phyloP scores from a whole-genome alignment of 2,329 filamentous ascomycete genomes.

The Phoma sp. region DNA sequence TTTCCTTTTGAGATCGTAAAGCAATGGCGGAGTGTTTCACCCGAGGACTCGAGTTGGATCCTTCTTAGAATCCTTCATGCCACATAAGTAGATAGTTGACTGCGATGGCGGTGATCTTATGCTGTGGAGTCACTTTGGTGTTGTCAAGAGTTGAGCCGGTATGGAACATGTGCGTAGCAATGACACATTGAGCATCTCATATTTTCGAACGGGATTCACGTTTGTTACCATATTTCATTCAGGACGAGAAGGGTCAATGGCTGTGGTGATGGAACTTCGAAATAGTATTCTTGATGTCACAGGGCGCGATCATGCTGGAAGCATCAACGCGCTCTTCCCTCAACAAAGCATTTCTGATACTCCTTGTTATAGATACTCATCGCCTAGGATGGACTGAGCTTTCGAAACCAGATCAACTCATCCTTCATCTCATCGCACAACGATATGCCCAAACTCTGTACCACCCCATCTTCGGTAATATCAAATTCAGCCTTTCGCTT shows the following conservation, averaged over 20 bases:
- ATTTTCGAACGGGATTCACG: neutral
- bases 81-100: constrained; percentile 32
- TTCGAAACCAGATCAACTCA: constrained; percentile 17
- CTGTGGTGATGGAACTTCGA: too few relatives aligned
- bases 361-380: too few relatives aligned
- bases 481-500: constrained; percentile 18
- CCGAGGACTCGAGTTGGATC: constrained; percentile 35
- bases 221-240: constrained; percentile 13
- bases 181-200: neutral
- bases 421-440: constrained; percentile 15
- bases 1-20: constrained; percentile 30
- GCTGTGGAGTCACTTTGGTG: constrained; percentile 21
- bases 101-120: constrained; percentile 32
- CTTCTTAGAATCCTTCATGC: constrained; percentile 32
- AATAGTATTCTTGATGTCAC: too few relatives aligned
- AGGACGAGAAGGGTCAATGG: constrained; percentile 1
- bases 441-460: constrained; percentile 13
- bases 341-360: too few relatives aligned
- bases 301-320: neutral
- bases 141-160: neutral
- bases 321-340: too few relatives aligned
- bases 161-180: neutral
- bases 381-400: neutral
- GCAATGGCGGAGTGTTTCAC: constrained; percentile 32
- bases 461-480: constrained; percentile 2